Evolutionary conservation across 2,329 filamentous ascomycete species (phyloP), one percentile per base, ranked within the genome.

Genomic region (Ophiostoma fasciatum): DNA sequence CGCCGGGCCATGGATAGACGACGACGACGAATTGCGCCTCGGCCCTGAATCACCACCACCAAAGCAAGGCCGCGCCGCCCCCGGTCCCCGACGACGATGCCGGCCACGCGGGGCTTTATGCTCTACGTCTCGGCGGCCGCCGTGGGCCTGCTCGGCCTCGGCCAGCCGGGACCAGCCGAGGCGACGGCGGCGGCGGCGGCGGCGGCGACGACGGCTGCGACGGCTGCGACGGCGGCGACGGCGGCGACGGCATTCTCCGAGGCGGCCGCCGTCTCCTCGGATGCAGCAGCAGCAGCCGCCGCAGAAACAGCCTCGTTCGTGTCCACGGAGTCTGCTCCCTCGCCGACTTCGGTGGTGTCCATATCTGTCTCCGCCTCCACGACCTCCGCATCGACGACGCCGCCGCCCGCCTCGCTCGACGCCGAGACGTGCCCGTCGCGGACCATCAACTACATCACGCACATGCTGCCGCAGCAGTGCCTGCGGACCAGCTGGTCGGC

Each of bases 401-500:
- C 33, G 5, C 20, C 33, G 13, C 19, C 31, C 11, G 17, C 12
- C 5, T 15, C 32, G 2, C 10, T 46, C 6, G 55, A 56, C 27
- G 51, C 48, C 6, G 55, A 56, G 22, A 51, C 56, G 8, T 75
- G 71, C 57, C 66, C 69, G 46, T 65, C 59, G 36, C 70, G 71
- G 46, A 83, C 78, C 2, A 74, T 83, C 51, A 87, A 88, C 56
- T 84, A 87, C 56, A 82, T 88, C 43, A 87, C 80, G 10, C 78
- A 87, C 47, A 74, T 71, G 2, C 60, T 87, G 27, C 79, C 79
- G 10, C 79, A 83, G 52, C 78, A 81, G 59, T 88, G 82, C 51
- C 62, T 83, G 17, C 72, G 70, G 33, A 74, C 71, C n/a, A 64
- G 66, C 28, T 76, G 74, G 62, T 55, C 62, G 33, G 21, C 42